Base-by-base conservation (phyloP, 352 stramenopile genomes). In the Globisporangium megalacanthum region DNA sequence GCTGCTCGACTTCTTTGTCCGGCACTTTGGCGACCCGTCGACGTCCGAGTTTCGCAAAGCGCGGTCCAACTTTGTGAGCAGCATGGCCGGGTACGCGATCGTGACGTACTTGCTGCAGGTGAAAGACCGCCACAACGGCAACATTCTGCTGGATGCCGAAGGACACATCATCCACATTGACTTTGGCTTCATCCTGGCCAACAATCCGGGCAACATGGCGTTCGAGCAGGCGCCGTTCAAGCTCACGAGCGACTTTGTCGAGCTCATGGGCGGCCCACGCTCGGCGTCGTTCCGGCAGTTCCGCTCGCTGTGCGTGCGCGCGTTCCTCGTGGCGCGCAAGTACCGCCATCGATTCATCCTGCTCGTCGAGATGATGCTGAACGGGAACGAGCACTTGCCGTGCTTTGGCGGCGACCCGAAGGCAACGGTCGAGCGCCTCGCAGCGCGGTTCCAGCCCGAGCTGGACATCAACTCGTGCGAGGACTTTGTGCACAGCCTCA, bases 61-160 rank as follows among this genome's bases (percentile, higher is more conserved):
- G 13, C 79, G 92, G 49, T 77, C 86, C 15, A 97, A 90, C 58
- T 97, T 96, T 60, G 72, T 96, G 55, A 74, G 86, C 52, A 89
- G 71, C 39, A 86, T 96, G 62, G 88, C 86, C 8, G 82, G 79
- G 5, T 96, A 96, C 72, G 97, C 94, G 54, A 95, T 99, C 48
- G 79, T 99, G 50, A 98, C 89, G 66, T 99, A 98, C 70, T 61
- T 99, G 22, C 82, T 99, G 49, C 94, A 98, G 79, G 87, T 99
- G 63, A 99, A 99, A 76, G 96, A 99, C 66, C 78, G 96, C 14
- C 96, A 99, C 76, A 99, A 99, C 69, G 96, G 96, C 53, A 99
- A 99, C 68, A 96, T 99, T 64, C 65, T 99, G 47, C 63, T 99
- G 2, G 92, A 98, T 62, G 97, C 96, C 31, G 90, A 96, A 60